Evolutionary conservation across 306 rosid species (phyloP).

Genomic region (Nissolia schottii): DNA sequence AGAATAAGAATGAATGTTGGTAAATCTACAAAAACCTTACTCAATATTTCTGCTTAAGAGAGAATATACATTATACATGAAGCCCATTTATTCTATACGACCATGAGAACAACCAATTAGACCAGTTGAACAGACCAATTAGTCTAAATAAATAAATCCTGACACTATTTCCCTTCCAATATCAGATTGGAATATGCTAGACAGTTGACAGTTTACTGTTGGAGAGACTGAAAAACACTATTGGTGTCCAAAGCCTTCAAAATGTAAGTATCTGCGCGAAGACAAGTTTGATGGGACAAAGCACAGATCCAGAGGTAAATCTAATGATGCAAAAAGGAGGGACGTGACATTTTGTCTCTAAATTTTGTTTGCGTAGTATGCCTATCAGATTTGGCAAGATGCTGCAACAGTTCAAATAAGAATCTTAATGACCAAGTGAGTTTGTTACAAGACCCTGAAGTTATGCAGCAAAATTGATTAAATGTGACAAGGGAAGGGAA

Average conservation of each 20-base stretch:
- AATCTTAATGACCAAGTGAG: background rate
- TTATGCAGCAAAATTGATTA: background rate
- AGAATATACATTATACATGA: background rate
- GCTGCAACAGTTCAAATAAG: background rate
- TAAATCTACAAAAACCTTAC: background rate
- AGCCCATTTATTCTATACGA: background rate
- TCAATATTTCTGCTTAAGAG: background rate
- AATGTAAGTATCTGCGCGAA: background rate
- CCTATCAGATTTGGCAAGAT: background rate
- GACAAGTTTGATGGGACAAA: background rate
- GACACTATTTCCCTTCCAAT: background rate
- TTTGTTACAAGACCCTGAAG: background rate
- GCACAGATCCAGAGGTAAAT: background rate
- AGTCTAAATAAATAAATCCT: background rate
- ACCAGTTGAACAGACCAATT: background rate
- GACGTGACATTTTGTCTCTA: background rate
- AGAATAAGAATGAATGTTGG: background rate
- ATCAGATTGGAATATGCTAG: background rate
- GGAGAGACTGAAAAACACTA: background rate
- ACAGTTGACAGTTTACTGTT: background rate
- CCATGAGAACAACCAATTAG: constrained; percentile 8
- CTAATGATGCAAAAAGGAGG: background rate
- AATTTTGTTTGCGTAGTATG: background rate
- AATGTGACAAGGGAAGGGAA: background rate
- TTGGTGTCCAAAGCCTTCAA: background rate